phyloP scores from a whole-genome alignment of 441 rosid species.

The Euphorbia schlechtendalii region DNA sequence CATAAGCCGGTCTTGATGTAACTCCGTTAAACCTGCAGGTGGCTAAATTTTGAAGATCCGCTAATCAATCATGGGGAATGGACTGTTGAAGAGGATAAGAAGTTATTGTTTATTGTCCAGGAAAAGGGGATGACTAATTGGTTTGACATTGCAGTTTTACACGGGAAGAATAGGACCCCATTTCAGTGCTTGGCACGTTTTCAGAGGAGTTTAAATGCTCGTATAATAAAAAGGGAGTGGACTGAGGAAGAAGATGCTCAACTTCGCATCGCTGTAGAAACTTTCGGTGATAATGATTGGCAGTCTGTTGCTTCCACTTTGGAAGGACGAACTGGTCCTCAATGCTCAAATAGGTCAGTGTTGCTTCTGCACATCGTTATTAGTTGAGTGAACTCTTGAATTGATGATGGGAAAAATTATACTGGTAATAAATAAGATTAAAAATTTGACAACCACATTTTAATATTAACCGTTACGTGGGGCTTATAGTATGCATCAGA shows the following conservation, averaged over 20 bases:
- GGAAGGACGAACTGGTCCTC: slow-evolving; percentile 72
- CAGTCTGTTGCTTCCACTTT: slow-evolving; percentile 68
- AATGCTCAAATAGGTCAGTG: slow-evolving; percentile 89
- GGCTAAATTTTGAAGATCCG: slow-evolving; percentile 84
- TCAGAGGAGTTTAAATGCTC: slow-evolving; percentile 75
- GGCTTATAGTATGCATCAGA: not conserved
- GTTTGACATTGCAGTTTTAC: slow-evolving; percentile 55
- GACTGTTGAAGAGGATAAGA: slow-evolving; percentile 72
- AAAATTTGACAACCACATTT: not conserved
- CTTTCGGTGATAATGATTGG: slow-evolving; percentile 69
- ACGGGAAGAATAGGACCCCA: slow-evolving; percentile 79
- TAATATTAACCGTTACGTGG: not conserved
- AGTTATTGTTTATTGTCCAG: slow-evolving; percentile 47
- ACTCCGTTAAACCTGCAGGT: slow-evolving; percentile 39
- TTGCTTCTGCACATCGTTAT: slow-evolving; percentile 4
- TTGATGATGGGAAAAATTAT: not conserved
- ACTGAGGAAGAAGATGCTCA: slow-evolving; percentile 75
- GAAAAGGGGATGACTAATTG: slow-evolving; percentile 60
- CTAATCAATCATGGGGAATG: slow-evolving; percentile 55
- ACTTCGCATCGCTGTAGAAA: slow-evolving; percentile 64
- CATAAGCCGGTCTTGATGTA: slow-evolving; percentile 9
- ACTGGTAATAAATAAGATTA: not conserved
- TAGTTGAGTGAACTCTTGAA: slow-evolving; percentile 3
- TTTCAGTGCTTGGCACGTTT: slow-evolving; percentile 77
- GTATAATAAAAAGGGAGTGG: slow-evolving; percentile 68